phyloP scores from a whole-genome alignment of 2,329 filamentous ascomycete species.

The Dactylonectria macrodidyma region DNA sequence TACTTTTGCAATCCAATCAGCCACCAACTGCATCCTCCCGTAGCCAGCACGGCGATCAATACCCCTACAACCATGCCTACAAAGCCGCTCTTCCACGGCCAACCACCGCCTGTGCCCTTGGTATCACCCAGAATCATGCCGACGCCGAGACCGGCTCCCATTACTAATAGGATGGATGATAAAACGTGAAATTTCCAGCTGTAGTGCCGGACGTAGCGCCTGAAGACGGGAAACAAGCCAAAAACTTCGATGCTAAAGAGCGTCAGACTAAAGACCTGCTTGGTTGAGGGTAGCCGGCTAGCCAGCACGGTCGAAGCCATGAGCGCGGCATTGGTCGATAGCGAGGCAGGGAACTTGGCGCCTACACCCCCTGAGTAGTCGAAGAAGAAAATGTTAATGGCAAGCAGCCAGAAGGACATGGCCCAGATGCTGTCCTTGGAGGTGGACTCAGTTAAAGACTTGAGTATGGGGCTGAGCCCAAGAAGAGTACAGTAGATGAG shows the following conservation, averaged over 20 bases:
- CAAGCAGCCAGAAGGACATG: constrained; percentile 91
- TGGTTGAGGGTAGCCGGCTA: constrained; percentile 88
- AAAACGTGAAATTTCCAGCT: constrained; percentile 86
- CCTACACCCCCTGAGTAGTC: constrained; percentile 86
- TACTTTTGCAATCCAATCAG: constrained; percentile 97
- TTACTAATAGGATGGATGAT: constrained; percentile 82
- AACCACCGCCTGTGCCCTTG: constrained; percentile 53
- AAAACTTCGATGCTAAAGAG: constrained; percentile 98
- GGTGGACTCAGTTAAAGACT: constrained; percentile 94
- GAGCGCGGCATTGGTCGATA: constrained; percentile 95
- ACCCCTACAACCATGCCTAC: constrained; percentile 83
- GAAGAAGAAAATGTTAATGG: constrained; percentile 98
- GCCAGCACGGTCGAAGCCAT: constrained; percentile 97
- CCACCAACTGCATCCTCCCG: constrained; percentile 98
- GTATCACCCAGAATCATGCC: constrained; percentile 71
- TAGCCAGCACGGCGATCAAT: constrained; percentile 81
- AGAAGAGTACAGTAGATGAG: constrained; percentile 94
- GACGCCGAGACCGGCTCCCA: constrained; percentile 85
- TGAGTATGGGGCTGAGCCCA: constrained; percentile 93
- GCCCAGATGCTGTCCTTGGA: constrained; percentile 98
- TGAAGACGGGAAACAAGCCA: constrained; percentile 96
- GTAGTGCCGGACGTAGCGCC: constrained; percentile 86
- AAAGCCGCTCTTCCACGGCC: constrained; percentile 70
- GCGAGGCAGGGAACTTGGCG: constrained; percentile 76
- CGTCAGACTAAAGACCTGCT: constrained; percentile 94